Evolutionary conservation across 371 early-diverging fungal genomes (phyloP).

Genomic region (Rhizopus microsporus): DNA sequence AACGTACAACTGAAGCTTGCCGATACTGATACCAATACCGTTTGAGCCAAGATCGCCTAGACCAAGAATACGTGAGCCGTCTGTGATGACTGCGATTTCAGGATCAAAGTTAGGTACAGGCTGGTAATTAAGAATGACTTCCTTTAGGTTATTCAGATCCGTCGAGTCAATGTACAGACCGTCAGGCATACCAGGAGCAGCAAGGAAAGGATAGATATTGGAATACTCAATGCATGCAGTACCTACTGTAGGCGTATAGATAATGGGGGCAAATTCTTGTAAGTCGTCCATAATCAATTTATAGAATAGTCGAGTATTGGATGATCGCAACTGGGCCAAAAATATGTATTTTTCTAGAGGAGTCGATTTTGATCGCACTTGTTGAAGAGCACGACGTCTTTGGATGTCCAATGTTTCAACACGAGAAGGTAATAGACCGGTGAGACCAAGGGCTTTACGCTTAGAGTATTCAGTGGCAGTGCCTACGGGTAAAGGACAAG

Average conservation of each 20-base stretch:
- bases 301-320: conserved; percentile 81
- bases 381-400: conserved; percentile 70
- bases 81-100: conserved; percentile 90
- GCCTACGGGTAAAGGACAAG: neutral
- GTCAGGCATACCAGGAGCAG: conserved; percentile 73
- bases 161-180: conserved; percentile 82
- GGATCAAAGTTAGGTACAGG: conserved; percentile 47
- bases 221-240: conserved; percentile 89
- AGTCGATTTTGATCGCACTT: conserved; percentile 63
- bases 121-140: conserved; percentile 70
- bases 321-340: conserved; percentile 75
- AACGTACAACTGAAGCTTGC: conserved; percentile 90
- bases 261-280: conserved; percentile 75
- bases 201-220: conserved; percentile 81
- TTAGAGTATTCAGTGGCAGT: conserved; percentile 16
- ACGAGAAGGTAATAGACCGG: conserved; percentile 70
- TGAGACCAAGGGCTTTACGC: conserved; percentile 46
- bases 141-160: conserved; percentile 57
- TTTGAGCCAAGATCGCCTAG: conserved; percentile 90
- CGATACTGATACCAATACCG: conserved; percentile 93
- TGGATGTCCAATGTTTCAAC: conserved; percentile 45
- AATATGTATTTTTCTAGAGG: conserved; percentile 83
- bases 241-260: conserved; percentile 95
- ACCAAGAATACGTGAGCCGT: conserved; percentile 92
- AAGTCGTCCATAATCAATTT: conserved; percentile 73